These are phyloP conservation scores for Backusella tarrabulga DNA, from an alignment of 192 early-diverging fungal genomes.

Conservation along the genomic window DNA sequence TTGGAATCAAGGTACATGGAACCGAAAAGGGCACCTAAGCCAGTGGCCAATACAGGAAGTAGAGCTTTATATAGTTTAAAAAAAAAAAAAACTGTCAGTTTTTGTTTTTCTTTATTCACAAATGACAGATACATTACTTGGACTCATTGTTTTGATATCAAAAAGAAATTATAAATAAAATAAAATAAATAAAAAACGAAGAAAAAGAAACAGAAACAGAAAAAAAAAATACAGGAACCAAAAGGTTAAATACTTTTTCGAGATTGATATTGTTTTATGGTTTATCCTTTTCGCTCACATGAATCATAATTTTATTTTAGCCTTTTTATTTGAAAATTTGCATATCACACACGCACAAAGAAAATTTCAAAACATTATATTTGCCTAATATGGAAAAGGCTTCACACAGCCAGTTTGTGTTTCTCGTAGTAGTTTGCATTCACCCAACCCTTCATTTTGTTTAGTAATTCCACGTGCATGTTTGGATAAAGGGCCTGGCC, in stretches of 20 bases:
- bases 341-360: background rate
- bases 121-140: background rate
- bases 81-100: background rate
- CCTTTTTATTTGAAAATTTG: background rate
- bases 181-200: no score
- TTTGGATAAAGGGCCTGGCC: conserved; percentile 8
- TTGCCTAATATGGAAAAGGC: background rate
- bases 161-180: background rate
- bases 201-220: background rate
- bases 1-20: conserved; percentile 50
- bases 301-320: background rate
- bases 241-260: background rate
- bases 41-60: conserved; percentile 20
- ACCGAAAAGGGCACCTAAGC: conserved; percentile 36
- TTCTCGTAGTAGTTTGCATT: conserved; percentile 5
- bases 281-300: background rate
- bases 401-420: background rate
- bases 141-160: background rate
- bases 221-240: background rate
- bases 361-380: background rate
- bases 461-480: background rate
- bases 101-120: background rate
- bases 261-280: background rate
- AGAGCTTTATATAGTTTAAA: background rate
- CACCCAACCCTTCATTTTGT: conserved; percentile 11